phyloP scores from a whole-genome alignment of 1,284 basidiomycete species.

The Sanghuangporus sanghuang region DNA sequence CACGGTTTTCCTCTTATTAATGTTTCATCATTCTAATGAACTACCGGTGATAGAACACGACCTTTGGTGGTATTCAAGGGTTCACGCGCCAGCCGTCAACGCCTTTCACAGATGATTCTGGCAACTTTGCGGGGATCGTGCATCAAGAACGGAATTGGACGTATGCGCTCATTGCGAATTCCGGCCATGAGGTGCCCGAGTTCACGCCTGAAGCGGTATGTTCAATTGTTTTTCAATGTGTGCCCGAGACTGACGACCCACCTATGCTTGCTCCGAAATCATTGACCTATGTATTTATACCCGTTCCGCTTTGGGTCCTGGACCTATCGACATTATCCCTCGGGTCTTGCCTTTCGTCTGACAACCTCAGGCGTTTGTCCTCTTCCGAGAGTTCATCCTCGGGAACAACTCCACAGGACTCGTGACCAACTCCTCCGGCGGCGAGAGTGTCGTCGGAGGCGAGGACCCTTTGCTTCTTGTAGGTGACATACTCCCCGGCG shows the following conservation, averaged over 20 bases:
- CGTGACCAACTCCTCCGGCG: constrained; percentile 29
- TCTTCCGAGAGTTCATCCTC: constrained; percentile 56
- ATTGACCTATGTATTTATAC: neutral
- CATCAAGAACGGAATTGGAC: constrained; percentile 70
- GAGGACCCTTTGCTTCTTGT: constrained; percentile 37
- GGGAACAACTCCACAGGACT: constrained; percentile 49
- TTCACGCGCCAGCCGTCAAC: constrained; percentile 64
- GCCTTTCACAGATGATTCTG: constrained; percentile 53
- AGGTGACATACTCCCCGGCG: constrained; percentile 42
- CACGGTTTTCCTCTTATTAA: neutral
- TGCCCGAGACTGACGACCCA: neutral
- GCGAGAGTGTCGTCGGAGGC: constrained; percentile 47
- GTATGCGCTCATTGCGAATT: constrained; percentile 50
- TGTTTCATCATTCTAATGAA: neutral
- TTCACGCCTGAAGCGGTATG: constrained; percentile 48
- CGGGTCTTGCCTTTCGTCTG: neutral
- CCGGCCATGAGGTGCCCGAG: constrained; percentile 54
- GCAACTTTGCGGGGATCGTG: constrained; percentile 58
- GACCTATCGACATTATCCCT: neutral
- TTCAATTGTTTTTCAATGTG: neutral
- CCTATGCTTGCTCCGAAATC: neutral
- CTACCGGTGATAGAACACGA: constrained; percentile 50
- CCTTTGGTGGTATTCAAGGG: constrained; percentile 68
- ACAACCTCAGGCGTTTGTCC: constrained; percentile 42
- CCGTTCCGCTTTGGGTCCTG: neutral